A percentile compares a stretch with the other conserved stretches of the same genome.
These are phyloP conservation scores for Carex littledalei DNA, from an alignment of 176 grass and related monocot genomes.

Conservation along the genomic window DNA sequence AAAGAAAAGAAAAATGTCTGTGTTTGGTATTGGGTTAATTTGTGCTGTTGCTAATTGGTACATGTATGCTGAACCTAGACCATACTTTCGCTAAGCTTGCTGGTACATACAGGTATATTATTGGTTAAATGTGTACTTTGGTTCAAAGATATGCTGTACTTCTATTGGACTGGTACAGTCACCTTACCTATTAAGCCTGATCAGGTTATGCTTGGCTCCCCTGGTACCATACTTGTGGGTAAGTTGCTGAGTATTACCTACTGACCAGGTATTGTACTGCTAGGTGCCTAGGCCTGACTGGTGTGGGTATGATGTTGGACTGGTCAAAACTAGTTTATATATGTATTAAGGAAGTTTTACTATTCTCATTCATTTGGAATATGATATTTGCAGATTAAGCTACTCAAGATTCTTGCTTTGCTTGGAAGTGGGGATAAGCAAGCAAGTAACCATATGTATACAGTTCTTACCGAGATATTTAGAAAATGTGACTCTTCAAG, in stretches of 20 bases:
- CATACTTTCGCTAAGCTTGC: not conserved
- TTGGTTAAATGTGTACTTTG: not conserved
- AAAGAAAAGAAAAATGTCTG: no score
- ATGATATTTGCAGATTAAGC: conserved; percentile 69
- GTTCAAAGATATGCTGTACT: not conserved
- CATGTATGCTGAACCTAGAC: not conserved
- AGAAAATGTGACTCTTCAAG: conserved; percentile 88
- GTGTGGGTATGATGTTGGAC: not conserved
- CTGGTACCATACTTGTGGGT: conserved; percentile 17
- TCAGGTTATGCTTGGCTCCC: not conserved
- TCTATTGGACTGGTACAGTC: conserved; percentile 7
- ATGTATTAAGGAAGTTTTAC: conserved; percentile 21
- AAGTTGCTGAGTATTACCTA: not conserved
- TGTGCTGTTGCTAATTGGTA: not conserved
- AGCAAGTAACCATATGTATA: conserved; percentile 87
- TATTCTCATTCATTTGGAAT: conserved; percentile 16
- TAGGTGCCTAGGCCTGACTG: not conserved
- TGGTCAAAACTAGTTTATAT: not conserved
- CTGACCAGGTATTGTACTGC: not conserved
- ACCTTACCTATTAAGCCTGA: not conserved
- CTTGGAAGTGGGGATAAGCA: conserved; percentile 90
- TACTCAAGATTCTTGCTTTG: conserved; percentile 93
- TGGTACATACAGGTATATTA: not conserved
- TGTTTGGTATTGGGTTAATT: not conserved
- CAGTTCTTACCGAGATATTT: conserved; percentile 80